Conservation (phyloP, 2,329 filamentous ascomycete species). For the Thelonectria discophora region DNA sequence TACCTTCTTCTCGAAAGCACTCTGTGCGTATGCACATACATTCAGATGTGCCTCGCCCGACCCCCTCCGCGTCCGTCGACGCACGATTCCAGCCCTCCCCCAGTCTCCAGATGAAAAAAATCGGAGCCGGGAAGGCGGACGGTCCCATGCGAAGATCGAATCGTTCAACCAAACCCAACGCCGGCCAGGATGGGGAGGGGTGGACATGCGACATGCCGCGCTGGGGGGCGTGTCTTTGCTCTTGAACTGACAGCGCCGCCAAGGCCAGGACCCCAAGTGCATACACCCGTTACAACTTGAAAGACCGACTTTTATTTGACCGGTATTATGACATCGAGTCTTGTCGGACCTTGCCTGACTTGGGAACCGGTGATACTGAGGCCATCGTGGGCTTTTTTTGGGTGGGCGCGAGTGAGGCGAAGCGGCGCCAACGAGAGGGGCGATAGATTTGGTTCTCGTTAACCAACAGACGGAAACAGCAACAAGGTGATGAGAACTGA, state of each 20-base stretch:
- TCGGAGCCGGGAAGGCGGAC: slow-evolving; percentile 37
- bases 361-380: slow-evolving; percentile 29
- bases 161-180: slow-evolving; percentile 33
- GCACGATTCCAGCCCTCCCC: slow-evolving; percentile 27
- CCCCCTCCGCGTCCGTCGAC: slow-evolving; percentile 15
- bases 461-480: slow-evolving; percentile 2
- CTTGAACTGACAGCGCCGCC: slow-evolving; percentile 33
- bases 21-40: not conserved
- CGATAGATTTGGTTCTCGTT: slow-evolving; percentile 9
- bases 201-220: slow-evolving; percentile 15
- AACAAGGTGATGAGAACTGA: slow-evolving; percentile 3
- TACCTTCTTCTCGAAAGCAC: not conserved
- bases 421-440: slow-evolving; percentile 17
- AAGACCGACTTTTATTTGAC: slow-evolving; percentile 32
- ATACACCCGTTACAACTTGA: slow-evolving; percentile 17
- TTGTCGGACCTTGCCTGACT: slow-evolving; percentile 24
- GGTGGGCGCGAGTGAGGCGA: slow-evolving; percentile 21
- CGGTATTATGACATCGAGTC: slow-evolving; percentile 33
- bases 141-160: slow-evolving; percentile 42
- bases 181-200: slow-evolving; percentile 15
- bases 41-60: slow-evolving; percentile 17
- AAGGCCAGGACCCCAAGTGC: slow-evolving; percentile 28
- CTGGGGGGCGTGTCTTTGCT: slow-evolving; percentile 30
- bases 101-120: slow-evolving; percentile 37
- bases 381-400: slow-evolving; percentile 26